Conservation (phyloP, 2,329 filamentous ascomycete genomes). For the Aspergillus alliaceus region DNA sequence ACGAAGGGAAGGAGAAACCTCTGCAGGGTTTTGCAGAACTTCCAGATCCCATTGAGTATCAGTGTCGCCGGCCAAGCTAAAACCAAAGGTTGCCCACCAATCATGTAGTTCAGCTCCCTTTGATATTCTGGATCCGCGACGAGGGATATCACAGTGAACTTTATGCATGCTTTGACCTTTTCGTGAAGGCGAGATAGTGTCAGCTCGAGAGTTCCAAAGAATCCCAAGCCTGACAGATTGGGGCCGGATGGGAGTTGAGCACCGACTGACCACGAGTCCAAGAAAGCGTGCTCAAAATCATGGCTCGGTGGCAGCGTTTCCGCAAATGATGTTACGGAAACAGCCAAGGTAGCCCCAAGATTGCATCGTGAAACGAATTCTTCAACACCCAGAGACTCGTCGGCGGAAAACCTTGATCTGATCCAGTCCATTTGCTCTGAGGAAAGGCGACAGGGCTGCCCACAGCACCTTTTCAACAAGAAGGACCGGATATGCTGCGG, state of each 20-base stretch:
- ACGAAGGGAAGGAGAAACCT: conserved; percentile 48
- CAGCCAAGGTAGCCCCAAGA: conserved; percentile 43
- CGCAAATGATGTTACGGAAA: conserved; percentile 32
- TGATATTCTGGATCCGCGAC: conserved; percentile 55
- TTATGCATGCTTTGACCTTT: conserved; percentile 28
- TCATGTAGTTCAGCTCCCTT: conserved; percentile 49
- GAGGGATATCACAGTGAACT: conserved; percentile 51
- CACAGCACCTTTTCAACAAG: conserved; percentile 48
- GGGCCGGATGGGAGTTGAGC: conserved; percentile 20
- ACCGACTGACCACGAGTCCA: conserved; percentile 30
- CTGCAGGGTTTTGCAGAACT: conserved; percentile 47
- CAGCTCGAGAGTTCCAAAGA: conserved; percentile 41
- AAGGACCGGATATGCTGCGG: conserved; percentile 47
- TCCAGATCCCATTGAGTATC: conserved; percentile 49
- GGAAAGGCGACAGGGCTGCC: conserved; percentile 41
- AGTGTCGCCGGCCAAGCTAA: conserved; percentile 40
- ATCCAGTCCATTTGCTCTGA: conserved; percentile 20
- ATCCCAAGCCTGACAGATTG: conserved; percentile 26
- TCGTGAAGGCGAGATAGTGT: conserved; percentile 41
- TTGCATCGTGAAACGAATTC: conserved; percentile 51
- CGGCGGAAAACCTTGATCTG: conserved; percentile 46
- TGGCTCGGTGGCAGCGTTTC: conserved; percentile 27
- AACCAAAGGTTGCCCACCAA: conserved; percentile 34
- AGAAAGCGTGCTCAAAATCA: conserved; percentile 19
- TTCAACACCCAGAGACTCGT: conserved; percentile 40